Base-by-base conservation (phyloP, 345 rosid genomes). In the Eucalyptus grandis region DNA sequence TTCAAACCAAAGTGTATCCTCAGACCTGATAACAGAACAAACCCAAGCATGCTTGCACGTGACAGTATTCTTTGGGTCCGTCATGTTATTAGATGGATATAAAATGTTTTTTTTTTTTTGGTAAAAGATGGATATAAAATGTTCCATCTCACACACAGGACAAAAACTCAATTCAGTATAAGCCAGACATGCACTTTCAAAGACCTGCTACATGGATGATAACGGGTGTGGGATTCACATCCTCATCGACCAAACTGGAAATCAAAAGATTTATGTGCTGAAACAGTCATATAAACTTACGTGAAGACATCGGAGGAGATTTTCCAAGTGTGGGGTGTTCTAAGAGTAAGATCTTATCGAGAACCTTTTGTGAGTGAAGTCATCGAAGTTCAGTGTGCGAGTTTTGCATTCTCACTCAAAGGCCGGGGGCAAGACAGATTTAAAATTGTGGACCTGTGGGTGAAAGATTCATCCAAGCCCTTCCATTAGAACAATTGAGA, bases 321-420 rank as follows among this genome's bases (percentile, higher is more conserved):
- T 37, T 34, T 69, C 43, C 4, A 2, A 11, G 14, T 19, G 46
- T 37, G 1, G 2, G 22, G 83, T 77, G 27, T 19, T 77, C 83
- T 37, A 19, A 72, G 82, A 34, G 26, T 72, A 17, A 77, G 83
- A 37, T 77, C 83, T 37, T 22, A 77, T 77, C 9, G 5, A 37
- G 83, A 77, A 77, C 14, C 83, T 77, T 37, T 77, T 8, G 8
- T 21, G 27, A 37, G 47, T 77, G 83, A 17, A 69, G 37, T 65
- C 34, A n/a, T 65, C 0, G 3, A n/a, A n/a, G 82, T 34, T 9
- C 26, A 34, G 82, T 0, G 44, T 69, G 44, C 0, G 40, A 31
- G 6, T 0, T 67, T 17, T 34, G 43, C 8, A 10, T 69, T 69
- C 44, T 69, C 22, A 9, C 44, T 34, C 44, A 69, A 34, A 69